Evolutionary conservation across 805 yeast genomes (phyloP), one percentile per base, ranked within the genome.

Genomic region (Yamadazyma tumulicola): DNA sequence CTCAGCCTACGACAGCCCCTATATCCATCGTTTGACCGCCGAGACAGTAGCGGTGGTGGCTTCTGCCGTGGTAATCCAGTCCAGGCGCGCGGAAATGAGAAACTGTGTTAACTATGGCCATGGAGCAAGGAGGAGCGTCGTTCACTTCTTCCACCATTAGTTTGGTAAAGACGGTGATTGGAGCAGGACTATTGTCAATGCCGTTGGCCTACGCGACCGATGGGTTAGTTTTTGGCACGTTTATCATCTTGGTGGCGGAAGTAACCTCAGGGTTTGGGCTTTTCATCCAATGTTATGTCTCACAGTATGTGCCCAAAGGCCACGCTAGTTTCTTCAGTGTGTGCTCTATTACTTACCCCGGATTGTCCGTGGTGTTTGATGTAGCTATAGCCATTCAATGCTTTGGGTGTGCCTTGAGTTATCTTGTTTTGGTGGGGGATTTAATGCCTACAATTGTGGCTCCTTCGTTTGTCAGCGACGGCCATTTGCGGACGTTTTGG

Each of bases 101-200:
- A n/a, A n/a, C n/a, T n/a, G n/a, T n/a, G 12, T 25, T 25, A 11
- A 16, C 19, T 22, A 32, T 36, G 45, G 39, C 32, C 30, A 14
- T 32, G 5, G 23, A 28, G 10, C 25, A 10, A 12, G 37, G 38
- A 21, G 38, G 39, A 11, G 84, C 85, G 3, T 67, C 81, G 9
- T 60, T 70, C 17, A 41, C 51, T 1, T 81, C 89, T 1, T 81
- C 91, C 2, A 61, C 76, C 12, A 65, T 83, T 34, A 82, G 80
- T 56, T 64, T 85, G 24, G 72, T 81, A 35, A 85, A 85, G 60
- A 84, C 93, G 17, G 81, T 85, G 36, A 71, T 85, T 9, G 94
- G 94, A 5, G 87, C 93, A 0, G 94, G 94, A 1, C 64, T 83
- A 26, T 67, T 84, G 16, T 86, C 89, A 10, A 75, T 84, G 62